phyloP scores from a whole-genome alignment of 208 protist genomes.

The Leptomonas pyrrhocoris region DNA sequence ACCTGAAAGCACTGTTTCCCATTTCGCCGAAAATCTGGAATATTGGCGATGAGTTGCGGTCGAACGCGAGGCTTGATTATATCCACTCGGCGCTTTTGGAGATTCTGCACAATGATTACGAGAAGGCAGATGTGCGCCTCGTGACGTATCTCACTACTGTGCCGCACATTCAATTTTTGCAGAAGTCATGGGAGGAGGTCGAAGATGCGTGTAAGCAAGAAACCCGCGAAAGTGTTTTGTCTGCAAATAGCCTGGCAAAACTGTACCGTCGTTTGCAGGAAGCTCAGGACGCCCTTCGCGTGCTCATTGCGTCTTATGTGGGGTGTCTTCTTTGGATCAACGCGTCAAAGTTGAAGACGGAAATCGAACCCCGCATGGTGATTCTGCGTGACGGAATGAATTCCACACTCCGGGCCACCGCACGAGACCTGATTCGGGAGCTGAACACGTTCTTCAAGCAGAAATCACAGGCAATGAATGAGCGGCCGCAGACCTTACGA shows the following conservation, averaged over 20 bases:
- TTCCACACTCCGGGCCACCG: constrained; percentile 71
- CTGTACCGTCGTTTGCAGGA: constrained; percentile 82
- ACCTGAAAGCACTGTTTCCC: constrained; percentile 80
- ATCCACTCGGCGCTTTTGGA: constrained; percentile 58
- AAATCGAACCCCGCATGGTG: constrained; percentile 87
- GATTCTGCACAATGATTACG: constrained; percentile 84
- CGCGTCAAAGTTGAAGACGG: constrained; percentile 84
- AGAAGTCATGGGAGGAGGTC: constrained; percentile 81
- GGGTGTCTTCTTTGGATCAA: constrained; percentile 92
- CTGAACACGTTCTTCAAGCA: constrained; percentile 89
- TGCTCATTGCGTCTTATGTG: constrained; percentile 90
- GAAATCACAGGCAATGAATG: constrained; percentile 85
- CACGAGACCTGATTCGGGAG: constrained; percentile 56
- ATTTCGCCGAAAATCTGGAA: constrained; percentile 81
- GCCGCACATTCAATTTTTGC: constrained; percentile 88
- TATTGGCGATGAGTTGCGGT: constrained; percentile 64
- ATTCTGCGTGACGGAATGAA: constrained; percentile 78
- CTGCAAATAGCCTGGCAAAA: constrained; percentile 62
- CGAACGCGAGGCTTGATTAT: constrained; percentile 70
- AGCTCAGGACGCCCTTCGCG: constrained; percentile 78
- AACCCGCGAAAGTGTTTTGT: constrained; percentile 54
- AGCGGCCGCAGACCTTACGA: constrained; percentile 64
- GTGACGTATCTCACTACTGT: constrained; percentile 77
- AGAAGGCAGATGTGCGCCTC: constrained; percentile 78
- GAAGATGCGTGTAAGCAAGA: constrained; percentile 78